These are phyloP conservation scores for Mycosphaerella sp. DNA, from an alignment of 2,329 filamentous ascomycete species.

Conservation along the genomic window DNA sequence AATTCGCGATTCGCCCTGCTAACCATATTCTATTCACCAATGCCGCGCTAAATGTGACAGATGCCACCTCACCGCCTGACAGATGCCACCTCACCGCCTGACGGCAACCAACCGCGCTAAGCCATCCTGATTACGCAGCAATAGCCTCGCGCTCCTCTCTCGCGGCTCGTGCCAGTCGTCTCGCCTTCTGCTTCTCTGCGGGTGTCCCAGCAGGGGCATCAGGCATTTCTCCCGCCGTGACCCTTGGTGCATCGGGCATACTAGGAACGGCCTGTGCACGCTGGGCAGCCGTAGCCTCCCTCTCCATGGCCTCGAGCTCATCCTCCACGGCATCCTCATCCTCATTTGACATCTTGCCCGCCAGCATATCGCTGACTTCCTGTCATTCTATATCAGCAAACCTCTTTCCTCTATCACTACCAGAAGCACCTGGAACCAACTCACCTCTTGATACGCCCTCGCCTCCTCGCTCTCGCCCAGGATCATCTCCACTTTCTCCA, in stretches of 20 bases:
- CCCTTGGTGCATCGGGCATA: conserved; percentile 38
- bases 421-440: background rate
- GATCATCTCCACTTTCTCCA: conserved; percentile 90
- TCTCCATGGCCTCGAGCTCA: conserved; percentile 76
- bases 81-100: too few relatives aligned
- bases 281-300: conserved; percentile 42
- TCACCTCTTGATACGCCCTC: conserved; percentile 78
- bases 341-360: conserved; percentile 79
- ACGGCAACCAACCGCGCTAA: background rate
- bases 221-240: conserved; percentile 27
- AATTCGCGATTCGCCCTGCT: too few relatives aligned
- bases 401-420: background rate
- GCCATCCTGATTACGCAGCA: conserved; percentile 19
- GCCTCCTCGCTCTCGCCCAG: conserved; percentile 90
- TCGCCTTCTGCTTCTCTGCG: conserved; percentile 26
- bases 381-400: conserved; percentile 35
- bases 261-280: conserved; percentile 25
- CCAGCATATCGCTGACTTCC: conserved; percentile 90
- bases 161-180: conserved; percentile 25
- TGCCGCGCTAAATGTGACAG: too few relatives aligned
- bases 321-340: conserved; percentile 98
- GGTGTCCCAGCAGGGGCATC: conserved; percentile 29
- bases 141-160: conserved; percentile 22
- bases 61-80: too few relatives aligned
- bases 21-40: too few relatives aligned